Evolutionary conservation across 108 stramenopile species (phyloP).

Genomic region (Hondaea fermentalgiana): DNA sequence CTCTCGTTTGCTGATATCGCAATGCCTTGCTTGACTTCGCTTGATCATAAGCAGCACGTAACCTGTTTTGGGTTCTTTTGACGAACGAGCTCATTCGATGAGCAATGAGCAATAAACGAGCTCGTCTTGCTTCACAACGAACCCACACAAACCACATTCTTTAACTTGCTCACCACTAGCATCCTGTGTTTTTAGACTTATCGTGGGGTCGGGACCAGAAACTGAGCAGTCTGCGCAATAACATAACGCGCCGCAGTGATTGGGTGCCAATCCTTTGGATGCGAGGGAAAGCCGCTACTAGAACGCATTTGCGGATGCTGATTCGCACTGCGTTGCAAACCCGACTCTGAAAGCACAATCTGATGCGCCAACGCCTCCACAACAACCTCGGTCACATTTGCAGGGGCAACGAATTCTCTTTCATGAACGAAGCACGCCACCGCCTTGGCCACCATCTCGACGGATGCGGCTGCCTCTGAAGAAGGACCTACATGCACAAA

Average conservation of each 20-base stretch:
- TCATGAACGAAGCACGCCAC: background rate
- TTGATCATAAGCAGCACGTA: background rate
- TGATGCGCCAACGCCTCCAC: background rate
- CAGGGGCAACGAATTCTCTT: background rate
- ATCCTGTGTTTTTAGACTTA: background rate
- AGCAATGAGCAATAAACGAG: too few relatives aligned
- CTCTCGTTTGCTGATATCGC: background rate
- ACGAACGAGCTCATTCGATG: too few relatives aligned
- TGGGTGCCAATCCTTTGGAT: slow-evolving; percentile 1
- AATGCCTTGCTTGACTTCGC: background rate
- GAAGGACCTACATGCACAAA: background rate
- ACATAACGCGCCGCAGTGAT: background rate
- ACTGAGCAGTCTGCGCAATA: background rate
- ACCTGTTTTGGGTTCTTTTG: too few relatives aligned
- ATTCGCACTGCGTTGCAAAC: background rate
- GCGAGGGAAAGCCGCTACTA: background rate
- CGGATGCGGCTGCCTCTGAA: background rate
- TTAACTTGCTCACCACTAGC: too few relatives aligned
- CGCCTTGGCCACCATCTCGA: background rate
- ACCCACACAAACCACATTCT: too few relatives aligned
- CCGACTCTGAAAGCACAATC: background rate
- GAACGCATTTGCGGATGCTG: background rate
- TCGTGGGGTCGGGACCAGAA: background rate
- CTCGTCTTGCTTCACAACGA: too few relatives aligned
- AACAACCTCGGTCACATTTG: slow-evolving; percentile 2